Conservation (phyloP, 371 early-diverging fungal species). For the Rhizopus arrhizus region DNA sequence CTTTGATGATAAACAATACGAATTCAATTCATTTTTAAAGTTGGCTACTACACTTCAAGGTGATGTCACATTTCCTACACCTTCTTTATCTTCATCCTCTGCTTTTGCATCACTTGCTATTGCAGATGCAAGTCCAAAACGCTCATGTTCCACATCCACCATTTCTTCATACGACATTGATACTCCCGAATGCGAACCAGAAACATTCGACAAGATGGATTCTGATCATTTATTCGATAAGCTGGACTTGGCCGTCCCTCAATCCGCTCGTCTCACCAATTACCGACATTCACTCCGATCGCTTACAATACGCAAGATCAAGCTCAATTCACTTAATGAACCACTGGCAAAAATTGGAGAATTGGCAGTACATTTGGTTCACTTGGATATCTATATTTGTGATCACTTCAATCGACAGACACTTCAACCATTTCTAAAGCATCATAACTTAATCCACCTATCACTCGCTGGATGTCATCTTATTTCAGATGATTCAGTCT, state of each 20-base stretch:
- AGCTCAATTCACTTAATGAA: slow-evolving; percentile 34
- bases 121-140: slow-evolving; percentile 7
- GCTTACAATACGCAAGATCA: slow-evolving; percentile 37
- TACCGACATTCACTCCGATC: slow-evolving; percentile 24
- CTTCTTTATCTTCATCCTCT: not conserved
- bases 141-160: slow-evolving; percentile 26
- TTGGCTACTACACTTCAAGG: slow-evolving; percentile 12
- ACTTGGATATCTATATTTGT: slow-evolving; percentile 48
- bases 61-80: not conserved
- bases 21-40: slow-evolving; percentile 18
- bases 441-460: slow-evolving; percentile 41
- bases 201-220: not conserved
- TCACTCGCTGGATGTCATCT: slow-evolving; percentile 60
- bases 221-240: not conserved
- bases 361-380: slow-evolving; percentile 25
- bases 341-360: slow-evolving; percentile 33
- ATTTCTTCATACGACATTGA: slow-evolving; percentile 12
- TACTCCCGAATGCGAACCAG: slow-evolving; percentile 10
- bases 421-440: slow-evolving; percentile 29
- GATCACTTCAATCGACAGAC: slow-evolving; percentile 33
- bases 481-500: slow-evolving; percentile 51
- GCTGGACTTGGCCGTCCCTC: not conserved
- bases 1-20: slow-evolving; percentile 38
- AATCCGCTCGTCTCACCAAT: slow-evolving; percentile 4
- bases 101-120: not conserved